Conservation (phyloP, 2,329 filamentous ascomycete genomes). For the Alternaria consortialis region DNA sequence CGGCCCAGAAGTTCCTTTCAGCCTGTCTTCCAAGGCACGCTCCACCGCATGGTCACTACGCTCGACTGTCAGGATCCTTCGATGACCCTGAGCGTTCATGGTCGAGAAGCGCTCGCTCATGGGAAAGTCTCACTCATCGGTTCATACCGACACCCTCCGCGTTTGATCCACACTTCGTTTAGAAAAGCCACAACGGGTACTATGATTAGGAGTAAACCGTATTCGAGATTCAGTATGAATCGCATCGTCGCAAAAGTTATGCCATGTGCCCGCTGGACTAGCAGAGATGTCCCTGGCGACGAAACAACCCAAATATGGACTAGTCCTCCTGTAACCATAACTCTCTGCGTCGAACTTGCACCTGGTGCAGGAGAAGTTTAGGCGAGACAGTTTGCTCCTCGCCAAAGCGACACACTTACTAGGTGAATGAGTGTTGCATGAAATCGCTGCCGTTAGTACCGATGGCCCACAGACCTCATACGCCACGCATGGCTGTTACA, state of each 20-base stretch:
- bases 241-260: slow-evolving; percentile 26
- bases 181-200: slow-evolving; percentile 19
- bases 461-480: slow-evolving; percentile 40
- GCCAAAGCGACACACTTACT: slow-evolving; percentile 30
- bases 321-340: slow-evolving; percentile 30
- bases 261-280: slow-evolving; percentile 36
- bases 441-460: slow-evolving; percentile 36
- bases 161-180: slow-evolving; percentile 20
- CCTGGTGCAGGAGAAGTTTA: slow-evolving; percentile 33
- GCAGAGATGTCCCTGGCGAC: slow-evolving; percentile 27
- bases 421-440: slow-evolving; percentile 28
- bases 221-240: slow-evolving; percentile 34
- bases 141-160: slow-evolving; percentile 19
- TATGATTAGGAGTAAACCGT: slow-evolving; percentile 17
- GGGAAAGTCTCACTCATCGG: slow-evolving; percentile 26
- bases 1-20: slow-evolving; percentile 28
- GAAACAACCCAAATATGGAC: slow-evolving; percentile 37
- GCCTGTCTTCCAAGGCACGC: slow-evolving; percentile 32
- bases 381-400: slow-evolving; percentile 28
- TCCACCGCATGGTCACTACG: slow-evolving; percentile 23
- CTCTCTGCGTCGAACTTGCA: slow-evolving; percentile 24
- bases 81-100: slow-evolving; percentile 9
- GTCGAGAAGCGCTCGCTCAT: slow-evolving; percentile 14
- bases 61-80: slow-evolving; percentile 22
- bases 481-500: slow-evolving; percentile 41